Base-by-base conservation (phyloP, 2,329 filamentous ascomycete genomes). In the Phaeosphaeriaceae sp. region DNA sequence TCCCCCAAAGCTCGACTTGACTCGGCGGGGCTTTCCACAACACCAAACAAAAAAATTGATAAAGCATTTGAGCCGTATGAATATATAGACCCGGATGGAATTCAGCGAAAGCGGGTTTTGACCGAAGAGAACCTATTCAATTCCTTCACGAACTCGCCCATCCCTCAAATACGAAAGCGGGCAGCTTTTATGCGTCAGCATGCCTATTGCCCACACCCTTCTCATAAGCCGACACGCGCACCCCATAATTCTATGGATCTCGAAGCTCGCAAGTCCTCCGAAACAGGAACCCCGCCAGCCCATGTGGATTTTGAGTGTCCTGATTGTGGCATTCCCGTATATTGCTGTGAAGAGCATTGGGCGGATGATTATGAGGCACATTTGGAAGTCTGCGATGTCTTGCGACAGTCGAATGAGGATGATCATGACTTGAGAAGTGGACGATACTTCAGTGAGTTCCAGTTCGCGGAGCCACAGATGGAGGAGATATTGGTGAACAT, bases 271-370 rank as follows among this genome's bases (percentile, higher is more conserved):
- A 85, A 87, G 66, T 74, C 77, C 15, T 68, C 75, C 15, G 82
- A 78, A 9, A 85, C 83, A 18, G 66, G 75, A 32, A 74, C 85
- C 53, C 82, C 90, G 8, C 88, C 93, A 0, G 86, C 87, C 13
- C 91, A 96, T 74, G 91, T 97, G 43, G 81, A 89, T 61, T 97
- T 96, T 68, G 94, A 97, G 74, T 99, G 94, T 66, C 92, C 94
- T 0, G 93, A 99, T 73, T 99, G 94, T 64, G 94, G 94, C 12
- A 84, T 97, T 34, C 92, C 95, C 0, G 87, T 96, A 6, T 96
- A 94, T 71, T 99, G 94, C 77, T 93, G 86, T 62, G 89, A 97
- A 74, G 88, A 91, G 61, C 94, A 99, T 72, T 97, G 93, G 89
- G 91, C 89, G 70, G 91, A 95, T 63, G 91, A 97, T 73, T 99